A percentile compares a stretch with the other conserved stretches of the same genome.
These are phyloP conservation scores for Luzula sylvatica DNA, from an alignment of 176 grass and related monocot species.

Conservation along the genomic window DNA sequence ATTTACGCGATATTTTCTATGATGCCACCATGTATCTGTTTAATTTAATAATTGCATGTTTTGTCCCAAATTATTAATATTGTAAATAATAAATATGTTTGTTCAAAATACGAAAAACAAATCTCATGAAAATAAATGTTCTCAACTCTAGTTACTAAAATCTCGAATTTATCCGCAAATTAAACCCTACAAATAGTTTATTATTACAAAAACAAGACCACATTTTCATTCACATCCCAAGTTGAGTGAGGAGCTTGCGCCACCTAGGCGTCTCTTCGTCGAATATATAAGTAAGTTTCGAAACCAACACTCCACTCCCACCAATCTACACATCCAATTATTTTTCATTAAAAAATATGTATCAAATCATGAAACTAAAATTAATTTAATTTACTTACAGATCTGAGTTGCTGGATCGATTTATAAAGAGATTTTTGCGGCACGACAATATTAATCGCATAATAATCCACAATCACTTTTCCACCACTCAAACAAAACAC, in stretches of 20 bases:
- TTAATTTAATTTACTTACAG: constrained; percentile 32
- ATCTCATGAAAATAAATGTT: too few species aligned
- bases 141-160: too few species aligned
- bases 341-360: too few species aligned
- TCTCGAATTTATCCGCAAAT: too few species aligned
- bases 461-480: constrained; percentile 65
- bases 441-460: constrained; percentile 78
- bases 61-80: neutral
- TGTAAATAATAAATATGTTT: neutral
- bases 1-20: neutral
- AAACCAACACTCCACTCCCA: constrained; percentile 87
- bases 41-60: neutral
- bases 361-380: neutral
- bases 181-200: too few species aligned
- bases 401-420: constrained; percentile 87
- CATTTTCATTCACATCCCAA: constrained; percentile 41
- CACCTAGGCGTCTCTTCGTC: constrained; percentile 94
- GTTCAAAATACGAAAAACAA: too few species aligned
- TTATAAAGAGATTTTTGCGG: constrained; percentile 79
- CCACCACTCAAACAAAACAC: constrained; percentile 49
- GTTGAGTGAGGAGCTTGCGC: constrained; percentile 59
- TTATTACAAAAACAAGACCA: too few species aligned
- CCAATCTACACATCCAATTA: constrained; percentile 41
- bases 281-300: constrained; percentile 87
- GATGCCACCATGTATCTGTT: neutral